phyloP scores from a whole-genome alignment of 495 filamentous ascomycete species.

The Daldinia childiae region DNA sequence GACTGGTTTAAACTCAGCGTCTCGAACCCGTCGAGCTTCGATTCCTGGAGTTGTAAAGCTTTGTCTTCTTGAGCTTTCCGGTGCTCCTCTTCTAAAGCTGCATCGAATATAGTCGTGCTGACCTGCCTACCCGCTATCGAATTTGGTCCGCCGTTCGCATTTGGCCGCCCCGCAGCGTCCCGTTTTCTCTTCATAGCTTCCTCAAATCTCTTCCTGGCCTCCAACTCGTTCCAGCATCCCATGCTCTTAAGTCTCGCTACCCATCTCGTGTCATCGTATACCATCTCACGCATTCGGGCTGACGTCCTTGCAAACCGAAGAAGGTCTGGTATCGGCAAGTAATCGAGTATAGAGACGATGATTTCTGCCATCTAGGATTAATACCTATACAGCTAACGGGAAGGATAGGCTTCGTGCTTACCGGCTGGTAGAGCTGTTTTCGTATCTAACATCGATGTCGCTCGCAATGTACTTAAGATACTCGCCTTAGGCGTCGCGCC shows the following conservation, averaged over 20 bases:
- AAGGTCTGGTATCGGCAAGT: constrained; percentile 83
- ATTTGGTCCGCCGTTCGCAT: constrained; percentile 33
- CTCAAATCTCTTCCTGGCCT: constrained; percentile 82
- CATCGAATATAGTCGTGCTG: constrained; percentile 75
- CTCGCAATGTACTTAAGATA: constrained; percentile 77
- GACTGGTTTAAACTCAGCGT: constrained; percentile 50
- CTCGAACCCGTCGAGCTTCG: constrained; percentile 54
- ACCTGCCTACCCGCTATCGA: constrained; percentile 30
- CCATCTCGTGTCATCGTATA: constrained; percentile 98
- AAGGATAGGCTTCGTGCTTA: constrained; percentile 49
- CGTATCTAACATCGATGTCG: constrained; percentile 76
- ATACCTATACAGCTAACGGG: constrained; percentile 4
- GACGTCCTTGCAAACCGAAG: constrained; percentile 88
- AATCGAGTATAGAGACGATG: constrained; percentile 85
- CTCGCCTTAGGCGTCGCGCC: constrained; percentile 57
- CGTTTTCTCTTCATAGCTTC: constrained; percentile 73
- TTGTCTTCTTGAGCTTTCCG: constrained; percentile 41
- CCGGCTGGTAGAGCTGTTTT: constrained; percentile 83
- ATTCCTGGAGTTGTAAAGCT: constrained; percentile 26
- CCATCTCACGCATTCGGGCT: constrained; percentile 94
- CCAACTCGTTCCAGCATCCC: constrained; percentile 90
- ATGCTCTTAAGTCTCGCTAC: constrained; percentile 82
- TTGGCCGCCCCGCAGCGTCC: constrained; percentile 56
- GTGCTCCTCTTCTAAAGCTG: constrained; percentile 66
- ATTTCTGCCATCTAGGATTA: constrained; percentile 70